Evolutionary conservation across 1,284 basidiomycete species (phyloP), one percentile per base, ranked within the genome.

Genomic region (Cystobasidium sp.): DNA sequence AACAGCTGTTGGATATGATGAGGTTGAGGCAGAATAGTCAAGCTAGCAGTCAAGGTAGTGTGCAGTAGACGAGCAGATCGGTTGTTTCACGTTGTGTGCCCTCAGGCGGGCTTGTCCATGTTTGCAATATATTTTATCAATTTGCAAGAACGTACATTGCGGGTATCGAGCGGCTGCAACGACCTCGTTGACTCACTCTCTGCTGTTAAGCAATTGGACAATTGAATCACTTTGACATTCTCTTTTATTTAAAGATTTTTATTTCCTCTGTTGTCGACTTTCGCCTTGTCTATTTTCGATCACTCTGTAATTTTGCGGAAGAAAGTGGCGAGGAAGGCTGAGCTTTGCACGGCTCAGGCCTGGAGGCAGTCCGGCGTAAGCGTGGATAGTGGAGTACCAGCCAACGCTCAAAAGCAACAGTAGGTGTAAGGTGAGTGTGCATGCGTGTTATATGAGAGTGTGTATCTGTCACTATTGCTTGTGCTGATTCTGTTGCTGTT

Each of bases 11-110:
- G 62, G 51, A 39, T 20, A 44, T 73, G 9, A 65, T 73, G 70
- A 49, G 70, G 41, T 51, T 59, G 70, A 43, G 70, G 12, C 70
- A 73, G 53, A 73, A 56, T 47, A 73, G 70, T 51, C 70, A 73
- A 51, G 63, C 49, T n/a, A 66, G 62, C 22, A 66, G 70, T 59
- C 70, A 73, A 53, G 49, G 59, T 18, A 73, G 70, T 64, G 61
- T 71, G 47, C 69, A 71, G 49, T 71, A 64, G 43, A 20, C 7
- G n/a, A 39, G 10, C 37, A 7, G 24, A 31, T 10, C 39, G 12
- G 24, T 56, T 56, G 20, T 24, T 56, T 56, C 24, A 56, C 31
- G 53, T 56, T 56, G 39, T 56, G 16, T 53, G 2, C 24, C 46
- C 41, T 8, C 22, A 65, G n/a, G 49, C 44, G 31, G 62, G 62